phyloP scores from a whole-genome alignment of 352 stramenopile genomes.

The Globisporangium uncinulatum region DNA sequence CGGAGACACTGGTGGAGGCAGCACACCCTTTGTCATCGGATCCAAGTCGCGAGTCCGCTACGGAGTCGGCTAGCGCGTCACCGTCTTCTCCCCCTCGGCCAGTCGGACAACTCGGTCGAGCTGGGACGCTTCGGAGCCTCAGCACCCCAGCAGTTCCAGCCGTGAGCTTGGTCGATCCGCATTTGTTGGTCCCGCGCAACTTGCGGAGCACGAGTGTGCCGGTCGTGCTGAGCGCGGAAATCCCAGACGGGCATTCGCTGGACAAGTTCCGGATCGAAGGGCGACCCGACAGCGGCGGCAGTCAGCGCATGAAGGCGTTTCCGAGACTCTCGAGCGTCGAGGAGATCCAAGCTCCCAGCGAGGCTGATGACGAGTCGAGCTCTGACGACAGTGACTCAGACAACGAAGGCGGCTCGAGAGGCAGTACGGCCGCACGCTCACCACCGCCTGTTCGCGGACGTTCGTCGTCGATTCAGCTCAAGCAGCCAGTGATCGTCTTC shows the following conservation, averaged over 20 bases:
- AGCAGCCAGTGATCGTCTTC: constrained; percentile 8
- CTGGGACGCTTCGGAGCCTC: constrained; percentile 16
- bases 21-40: not conserved
- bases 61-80: not conserved
- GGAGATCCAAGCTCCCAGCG: constrained; percentile 10
- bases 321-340: constrained; percentile 12
- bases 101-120: not conserved
- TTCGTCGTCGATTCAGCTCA: constrained; percentile 20
- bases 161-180: not conserved
- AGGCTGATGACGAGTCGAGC: constrained; percentile 5
- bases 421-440: not conserved
- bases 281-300: not conserved
- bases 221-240: constrained; percentile 7
- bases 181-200: constrained; percentile 1
- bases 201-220: constrained; percentile 22
- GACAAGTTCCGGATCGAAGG: constrained; percentile 9
- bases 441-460: constrained; percentile 2
- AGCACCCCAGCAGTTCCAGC: constrained; percentile 16
- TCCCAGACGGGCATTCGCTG: constrained; percentile 1
- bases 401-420: constrained; percentile 8
- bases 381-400: constrained; percentile 8
- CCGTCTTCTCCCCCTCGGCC: not conserved
- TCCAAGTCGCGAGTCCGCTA: not conserved
- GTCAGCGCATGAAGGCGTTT: constrained; percentile 6
- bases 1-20: not conserved